These are phyloP conservation scores for Dendrobium chrysotoxum DNA, from an alignment of 106 monocot species.

Conservation along the genomic window DNA sequence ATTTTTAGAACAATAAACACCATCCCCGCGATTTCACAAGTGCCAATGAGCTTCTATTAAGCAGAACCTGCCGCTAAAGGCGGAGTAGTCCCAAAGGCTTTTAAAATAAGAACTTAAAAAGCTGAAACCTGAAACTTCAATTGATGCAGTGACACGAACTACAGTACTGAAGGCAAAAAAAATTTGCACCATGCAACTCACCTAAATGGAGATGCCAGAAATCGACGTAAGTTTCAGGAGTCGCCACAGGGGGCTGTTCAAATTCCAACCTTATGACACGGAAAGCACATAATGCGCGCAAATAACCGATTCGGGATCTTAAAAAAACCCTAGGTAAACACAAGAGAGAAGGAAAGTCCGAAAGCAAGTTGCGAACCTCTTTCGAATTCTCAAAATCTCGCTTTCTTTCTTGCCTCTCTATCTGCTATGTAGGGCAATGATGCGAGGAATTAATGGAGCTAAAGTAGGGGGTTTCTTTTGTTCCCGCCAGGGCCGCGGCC, in stretches of 20 bases:
- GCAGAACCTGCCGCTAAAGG: not conserved
- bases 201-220: not conserved
- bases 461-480: too few relatives aligned
- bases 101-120: not conserved
- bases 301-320: not conserved
- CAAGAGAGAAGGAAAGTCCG: not conserved
- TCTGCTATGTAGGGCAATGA: not conserved
- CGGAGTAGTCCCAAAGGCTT: not conserved
- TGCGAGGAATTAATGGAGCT: not conserved
- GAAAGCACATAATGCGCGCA: not conserved
- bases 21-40: not conserved
- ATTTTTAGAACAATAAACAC: not conserved
- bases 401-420: not conserved
- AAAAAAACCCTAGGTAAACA: not conserved
- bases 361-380: not conserved
- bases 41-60: not conserved
- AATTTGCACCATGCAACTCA: not conserved
- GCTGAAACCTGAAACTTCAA: not conserved
- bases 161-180: not conserved
- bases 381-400: not conserved
- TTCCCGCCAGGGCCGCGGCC: too few relatives aligned
- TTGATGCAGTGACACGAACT: not conserved
- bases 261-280: not conserved
- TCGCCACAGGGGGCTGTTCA: not conserved
- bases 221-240: not conserved